Conservation (phyloP, 1,284 basidiomycete species). For the Fomes fomentarius region DNA sequence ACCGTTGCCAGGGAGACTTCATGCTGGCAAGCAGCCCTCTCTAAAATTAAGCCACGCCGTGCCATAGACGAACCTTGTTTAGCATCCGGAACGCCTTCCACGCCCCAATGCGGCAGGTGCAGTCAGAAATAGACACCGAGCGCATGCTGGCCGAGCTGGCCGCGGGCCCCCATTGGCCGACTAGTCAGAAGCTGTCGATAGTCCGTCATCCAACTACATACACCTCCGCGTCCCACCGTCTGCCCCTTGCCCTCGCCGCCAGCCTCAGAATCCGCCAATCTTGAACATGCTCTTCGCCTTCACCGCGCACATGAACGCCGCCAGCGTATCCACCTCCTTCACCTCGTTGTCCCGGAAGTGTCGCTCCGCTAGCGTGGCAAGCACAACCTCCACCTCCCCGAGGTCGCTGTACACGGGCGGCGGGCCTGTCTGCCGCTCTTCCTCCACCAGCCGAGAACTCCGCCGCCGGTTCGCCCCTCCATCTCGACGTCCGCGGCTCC, state of each 20-base stretch:
- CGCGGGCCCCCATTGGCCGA: slow-evolving; percentile 11
- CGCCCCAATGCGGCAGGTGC: not conserved
- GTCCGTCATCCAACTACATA: slow-evolving; percentile 12
- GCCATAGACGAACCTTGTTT: not conserved
- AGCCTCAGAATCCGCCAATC: slow-evolving; percentile 5
- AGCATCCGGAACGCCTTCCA: not conserved
- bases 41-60: slow-evolving; percentile 12
- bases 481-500: slow-evolving; percentile 70
- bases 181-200: slow-evolving; percentile 12
- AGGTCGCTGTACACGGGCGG: slow-evolving; percentile 67
- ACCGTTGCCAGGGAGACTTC: slow-evolving; percentile 20
- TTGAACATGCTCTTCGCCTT: slow-evolving; percentile 52
- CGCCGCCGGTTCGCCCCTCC: slow-evolving; percentile 58
- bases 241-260: not conserved
- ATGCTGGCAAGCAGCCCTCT: not conserved
- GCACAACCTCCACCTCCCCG: slow-evolving; percentile 61
- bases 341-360: slow-evolving; percentile 66
- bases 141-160: slow-evolving; percentile 12
- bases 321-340: slow-evolving; percentile 77
- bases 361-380: slow-evolving; percentile 67
- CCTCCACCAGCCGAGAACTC: slow-evolving; percentile 70
- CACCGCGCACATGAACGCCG: slow-evolving; percentile 76
- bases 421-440: slow-evolving; percentile 45
- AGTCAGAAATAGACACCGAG: slow-evolving; percentile 1
- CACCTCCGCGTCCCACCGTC: slow-evolving; percentile 4